Evolutionary conservation across 1,284 basidiomycete genomes (phyloP).

Genomic region (Boletus holoroseus): DNA sequence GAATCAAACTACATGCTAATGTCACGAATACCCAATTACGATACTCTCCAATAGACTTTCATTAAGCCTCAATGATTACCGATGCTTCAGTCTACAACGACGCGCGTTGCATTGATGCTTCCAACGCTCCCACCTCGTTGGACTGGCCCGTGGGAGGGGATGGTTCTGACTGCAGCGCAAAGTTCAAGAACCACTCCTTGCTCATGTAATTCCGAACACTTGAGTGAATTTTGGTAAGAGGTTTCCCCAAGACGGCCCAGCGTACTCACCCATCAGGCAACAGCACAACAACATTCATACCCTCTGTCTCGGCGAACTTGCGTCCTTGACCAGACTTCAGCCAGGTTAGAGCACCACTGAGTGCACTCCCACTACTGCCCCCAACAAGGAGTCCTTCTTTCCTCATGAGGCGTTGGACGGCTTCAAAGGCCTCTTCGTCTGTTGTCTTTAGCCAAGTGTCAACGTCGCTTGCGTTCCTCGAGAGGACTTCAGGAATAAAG

Average conservation of each 20-base stretch:
- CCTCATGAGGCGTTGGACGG: conserved; percentile 76
- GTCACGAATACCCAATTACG: background rate
- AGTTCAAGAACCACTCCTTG: conserved; percentile 79
- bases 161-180: conserved; percentile 52
- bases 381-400: conserved; percentile 87
- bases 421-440: conserved; percentile 78
- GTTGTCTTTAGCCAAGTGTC: conserved; percentile 83
- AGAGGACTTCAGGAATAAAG: conserved; percentile 81
- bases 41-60: background rate
- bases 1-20: background rate
- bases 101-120: conserved; percentile 2
- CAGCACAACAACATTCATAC: conserved; percentile 84
- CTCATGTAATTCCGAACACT: conserved; percentile 96
- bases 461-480: conserved; percentile 48
- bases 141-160: conserved; percentile 43
- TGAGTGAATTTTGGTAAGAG: background rate
- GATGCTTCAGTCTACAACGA: conserved; percentile 5
- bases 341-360: conserved; percentile 77
- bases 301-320: conserved; percentile 61
- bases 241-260: background rate
- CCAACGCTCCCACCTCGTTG: background rate
- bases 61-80: background rate
- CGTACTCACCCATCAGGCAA: conserved; percentile 78
- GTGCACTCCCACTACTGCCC: conserved; percentile 83
- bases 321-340: conserved; percentile 66